These are phyloP conservation scores for Atalantia buxifolia DNA, from an alignment of 345 rosid genomes.

Conservation along the genomic window DNA sequence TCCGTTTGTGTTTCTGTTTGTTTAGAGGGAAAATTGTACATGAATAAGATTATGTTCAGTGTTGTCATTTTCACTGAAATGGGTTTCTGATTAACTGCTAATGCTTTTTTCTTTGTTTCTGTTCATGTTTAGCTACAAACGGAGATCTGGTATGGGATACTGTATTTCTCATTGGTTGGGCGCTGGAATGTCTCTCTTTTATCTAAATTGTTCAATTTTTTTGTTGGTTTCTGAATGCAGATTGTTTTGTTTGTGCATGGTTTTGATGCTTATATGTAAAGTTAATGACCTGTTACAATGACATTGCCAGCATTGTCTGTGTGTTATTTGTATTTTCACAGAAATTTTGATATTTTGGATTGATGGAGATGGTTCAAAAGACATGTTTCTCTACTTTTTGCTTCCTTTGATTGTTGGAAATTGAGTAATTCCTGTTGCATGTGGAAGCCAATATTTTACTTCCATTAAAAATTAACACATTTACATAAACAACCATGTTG, in stretches of 20 bases:
- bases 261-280: slow-evolving; percentile 1
- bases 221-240: not conserved
- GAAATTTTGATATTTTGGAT: not conserved
- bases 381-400: not conserved
- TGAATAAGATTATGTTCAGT: not conserved
- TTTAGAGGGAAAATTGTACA: slow-evolving; percentile 10
- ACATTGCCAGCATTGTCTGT: slow-evolving; percentile 2
- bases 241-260: slow-evolving; percentile 1
- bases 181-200: not conserved
- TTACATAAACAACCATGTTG: not conserved
- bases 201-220: not conserved
- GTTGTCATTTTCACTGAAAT: not conserved
- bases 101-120: not conserved
- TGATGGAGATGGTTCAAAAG: not conserved
- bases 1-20: not conserved
- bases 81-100: not conserved
- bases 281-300: not conserved
- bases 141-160: slow-evolving; percentile 2
- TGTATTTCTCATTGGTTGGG: not conserved
- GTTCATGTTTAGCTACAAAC: not conserved
- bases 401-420: not conserved
- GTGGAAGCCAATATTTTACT: not conserved
- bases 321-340: not conserved
- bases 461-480: not conserved
- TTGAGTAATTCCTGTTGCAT: not conserved